Conservation (phyloP, 2,329 filamentous ascomycete genomes). For the Ophiostoma ips region DNA sequence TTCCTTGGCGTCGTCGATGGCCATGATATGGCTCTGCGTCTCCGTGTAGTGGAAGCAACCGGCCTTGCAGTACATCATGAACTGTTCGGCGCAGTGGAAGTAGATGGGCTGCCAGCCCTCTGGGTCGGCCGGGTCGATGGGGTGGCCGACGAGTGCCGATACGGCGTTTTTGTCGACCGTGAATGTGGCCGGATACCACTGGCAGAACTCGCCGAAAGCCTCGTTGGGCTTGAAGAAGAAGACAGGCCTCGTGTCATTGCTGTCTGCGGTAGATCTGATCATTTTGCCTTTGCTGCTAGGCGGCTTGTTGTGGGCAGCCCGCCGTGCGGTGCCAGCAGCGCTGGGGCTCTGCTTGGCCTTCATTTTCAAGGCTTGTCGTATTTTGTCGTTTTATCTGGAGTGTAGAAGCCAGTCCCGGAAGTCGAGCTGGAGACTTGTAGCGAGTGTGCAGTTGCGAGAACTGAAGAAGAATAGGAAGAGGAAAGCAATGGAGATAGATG, state of each 20-base stretch:
- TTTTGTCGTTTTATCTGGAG: too few species aligned
- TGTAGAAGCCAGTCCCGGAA: too few species aligned
- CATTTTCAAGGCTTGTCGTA: too few species aligned
- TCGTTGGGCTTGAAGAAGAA: conserved; percentile 22
- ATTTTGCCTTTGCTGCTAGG: not conserved
- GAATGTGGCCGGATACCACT: conserved; percentile 22
- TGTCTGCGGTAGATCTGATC: too few species aligned
- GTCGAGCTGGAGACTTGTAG: too few species aligned
- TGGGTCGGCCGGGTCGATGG: conserved; percentile 10
- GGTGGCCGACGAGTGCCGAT: conserved; percentile 17
- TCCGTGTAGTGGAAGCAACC: conserved; percentile 6
- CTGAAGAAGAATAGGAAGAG: too few species aligned
- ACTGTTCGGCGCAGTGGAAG: conserved; percentile 19
- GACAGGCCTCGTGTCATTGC: not conserved
- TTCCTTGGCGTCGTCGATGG: conserved; percentile 7
- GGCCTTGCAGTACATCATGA: conserved; percentile 13
- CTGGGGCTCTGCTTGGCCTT: too few species aligned
- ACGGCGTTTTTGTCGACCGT: conserved; percentile 18
- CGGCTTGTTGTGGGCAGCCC: too few species aligned
- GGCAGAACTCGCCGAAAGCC: conserved; percentile 22
- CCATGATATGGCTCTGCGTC: conserved; percentile 4
- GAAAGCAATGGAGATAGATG: too few species aligned
- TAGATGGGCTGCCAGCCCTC: conserved; percentile 14
- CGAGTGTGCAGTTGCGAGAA: too few species aligned
- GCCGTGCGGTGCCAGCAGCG: too few species aligned